phyloP scores from a whole-genome alignment of 2,329 filamentous ascomycete species.

The Cucurbitaria berberidis region DNA sequence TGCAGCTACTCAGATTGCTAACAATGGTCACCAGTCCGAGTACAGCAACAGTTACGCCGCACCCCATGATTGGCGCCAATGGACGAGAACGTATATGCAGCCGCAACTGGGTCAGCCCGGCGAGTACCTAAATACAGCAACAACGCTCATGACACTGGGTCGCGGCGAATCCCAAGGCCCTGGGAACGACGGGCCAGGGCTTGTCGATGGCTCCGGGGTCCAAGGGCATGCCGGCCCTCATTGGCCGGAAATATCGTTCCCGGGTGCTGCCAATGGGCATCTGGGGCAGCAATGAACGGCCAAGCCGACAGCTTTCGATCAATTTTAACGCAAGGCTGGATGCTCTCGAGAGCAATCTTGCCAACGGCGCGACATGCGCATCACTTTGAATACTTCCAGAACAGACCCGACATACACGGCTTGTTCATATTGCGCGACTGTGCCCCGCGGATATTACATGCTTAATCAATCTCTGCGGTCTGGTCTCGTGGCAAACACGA shows the following conservation, averaged over 20 bases:
- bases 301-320: not conserved
- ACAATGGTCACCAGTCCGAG: constrained; percentile 19
- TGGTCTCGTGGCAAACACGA: constrained; percentile 9
- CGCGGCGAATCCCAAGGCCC: constrained; percentile 30
- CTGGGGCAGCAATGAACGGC: constrained; percentile 22
- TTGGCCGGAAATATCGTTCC: constrained; percentile 42
- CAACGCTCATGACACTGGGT: constrained; percentile 48
- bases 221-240: constrained; percentile 28
- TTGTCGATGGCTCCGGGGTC: constrained; percentile 29
- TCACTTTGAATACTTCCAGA: not conserved
- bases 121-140: constrained; percentile 49
- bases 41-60: constrained; percentile 35
- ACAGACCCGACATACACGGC: not conserved
- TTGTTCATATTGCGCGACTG: not conserved
- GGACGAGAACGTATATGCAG: constrained; percentile 43
- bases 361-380: not conserved
- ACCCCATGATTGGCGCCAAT: constrained; percentile 46
- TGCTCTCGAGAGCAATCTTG: not conserved
- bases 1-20: constrained; percentile 27
- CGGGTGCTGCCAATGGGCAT: constrained; percentile 29
- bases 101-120: constrained; percentile 31
- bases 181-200: constrained; percentile 23
- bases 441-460: constrained; percentile 2
- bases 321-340: not conserved
- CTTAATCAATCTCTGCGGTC: constrained; percentile 5